Evolutionary conservation across 2,329 filamentous ascomycete genomes (phyloP).

Genomic region (Cordyceps cicadae): DNA sequence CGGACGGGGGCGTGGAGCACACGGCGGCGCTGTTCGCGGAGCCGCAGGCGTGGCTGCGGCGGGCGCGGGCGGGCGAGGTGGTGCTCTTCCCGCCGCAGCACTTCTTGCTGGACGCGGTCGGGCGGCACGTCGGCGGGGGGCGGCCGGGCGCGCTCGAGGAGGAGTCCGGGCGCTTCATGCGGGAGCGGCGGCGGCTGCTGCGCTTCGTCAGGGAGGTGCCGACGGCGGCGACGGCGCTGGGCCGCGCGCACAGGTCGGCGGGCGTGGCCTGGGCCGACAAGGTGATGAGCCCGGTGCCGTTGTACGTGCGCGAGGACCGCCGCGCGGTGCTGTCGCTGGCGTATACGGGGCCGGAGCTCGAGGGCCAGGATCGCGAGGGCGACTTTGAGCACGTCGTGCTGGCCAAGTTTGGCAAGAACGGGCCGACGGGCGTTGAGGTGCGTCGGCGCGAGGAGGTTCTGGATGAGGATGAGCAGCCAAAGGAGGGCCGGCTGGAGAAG

Average conservation of each 20-base stretch:
- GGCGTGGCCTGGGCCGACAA: slow-evolving; percentile 50
- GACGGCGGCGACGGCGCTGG: slow-evolving; percentile 33
- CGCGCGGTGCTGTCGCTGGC: slow-evolving; percentile 49
- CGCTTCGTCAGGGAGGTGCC: slow-evolving; percentile 41
- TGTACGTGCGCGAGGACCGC: slow-evolving; percentile 38
- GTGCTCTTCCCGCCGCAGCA: slow-evolving; percentile 88
- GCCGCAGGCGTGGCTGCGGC: slow-evolving; percentile 59
- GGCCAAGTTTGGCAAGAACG: slow-evolving; percentile 43
- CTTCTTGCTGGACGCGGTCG: slow-evolving; percentile 57
- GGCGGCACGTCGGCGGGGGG: slow-evolving; percentile 39
- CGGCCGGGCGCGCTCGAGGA: slow-evolving; percentile 19
- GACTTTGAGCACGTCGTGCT: slow-evolving; percentile 53
- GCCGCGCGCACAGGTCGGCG: slow-evolving; percentile 32
- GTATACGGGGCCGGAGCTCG: slow-evolving; percentile 48
- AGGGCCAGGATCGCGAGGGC: slow-evolving; percentile 39
- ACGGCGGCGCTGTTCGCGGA: slow-evolving; percentile 73
- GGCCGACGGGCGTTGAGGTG: slow-evolving; percentile 47
- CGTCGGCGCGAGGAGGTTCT: slow-evolving; percentile 40
- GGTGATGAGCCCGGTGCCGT: slow-evolving; percentile 47
- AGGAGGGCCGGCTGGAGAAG: slow-evolving; percentile 17
- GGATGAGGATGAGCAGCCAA: slow-evolving; percentile 31
- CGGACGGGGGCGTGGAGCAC: slow-evolving; percentile 58
- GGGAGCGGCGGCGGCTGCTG: slow-evolving; percentile 45
- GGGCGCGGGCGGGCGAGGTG: slow-evolving; percentile 56
- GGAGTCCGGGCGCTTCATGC: slow-evolving; percentile 29